These are phyloP conservation scores for Ogataea corticis DNA, from an alignment of 805 yeast genomes.

Conservation along the genomic window DNA sequence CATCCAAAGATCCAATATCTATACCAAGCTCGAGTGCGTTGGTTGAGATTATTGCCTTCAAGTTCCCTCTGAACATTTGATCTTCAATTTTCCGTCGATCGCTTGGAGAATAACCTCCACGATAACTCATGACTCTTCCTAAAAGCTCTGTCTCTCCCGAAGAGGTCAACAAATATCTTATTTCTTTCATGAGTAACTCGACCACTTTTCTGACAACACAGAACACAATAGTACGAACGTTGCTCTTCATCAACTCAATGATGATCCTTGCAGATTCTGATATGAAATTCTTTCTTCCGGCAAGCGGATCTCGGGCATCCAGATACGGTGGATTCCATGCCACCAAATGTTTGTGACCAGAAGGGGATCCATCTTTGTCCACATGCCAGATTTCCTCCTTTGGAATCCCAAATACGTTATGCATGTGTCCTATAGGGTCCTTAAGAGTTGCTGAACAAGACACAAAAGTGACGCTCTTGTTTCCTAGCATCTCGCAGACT, in stretches of 20 bases:
- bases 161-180: conserved; percentile 53
- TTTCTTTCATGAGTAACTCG: conserved; percentile 84
- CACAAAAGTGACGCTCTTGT: conserved; percentile 59
- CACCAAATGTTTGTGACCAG: conserved; percentile 71
- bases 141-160: conserved; percentile 45
- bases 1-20: conserved; percentile 90
- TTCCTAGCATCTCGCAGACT: conserved; percentile 54
- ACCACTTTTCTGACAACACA: conserved; percentile 85
- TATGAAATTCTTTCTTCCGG: conserved; percentile 69
- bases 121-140: conserved; percentile 81
- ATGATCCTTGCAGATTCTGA: conserved; percentile 75
- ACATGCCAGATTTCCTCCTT: conserved; percentile 53
- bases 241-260: conserved; percentile 59
- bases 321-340: conserved; percentile 84
- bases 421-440: conserved; percentile 72
- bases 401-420: conserved; percentile 67
- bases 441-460: conserved; percentile 94
- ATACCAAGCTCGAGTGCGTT: conserved; percentile 95
- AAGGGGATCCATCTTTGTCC: conserved; percentile 84
- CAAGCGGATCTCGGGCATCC: conserved; percentile 55
- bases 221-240: conserved; percentile 83
- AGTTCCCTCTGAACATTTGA: conserved; percentile 85
- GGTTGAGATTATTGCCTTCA: conserved; percentile 88
- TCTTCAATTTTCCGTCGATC: conserved; percentile 87
- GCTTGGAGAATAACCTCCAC: conserved; percentile 90